Evolutionary conservation across 345 rosid genomes (phyloP).

Genomic region (Salix arbutifolia): DNA sequence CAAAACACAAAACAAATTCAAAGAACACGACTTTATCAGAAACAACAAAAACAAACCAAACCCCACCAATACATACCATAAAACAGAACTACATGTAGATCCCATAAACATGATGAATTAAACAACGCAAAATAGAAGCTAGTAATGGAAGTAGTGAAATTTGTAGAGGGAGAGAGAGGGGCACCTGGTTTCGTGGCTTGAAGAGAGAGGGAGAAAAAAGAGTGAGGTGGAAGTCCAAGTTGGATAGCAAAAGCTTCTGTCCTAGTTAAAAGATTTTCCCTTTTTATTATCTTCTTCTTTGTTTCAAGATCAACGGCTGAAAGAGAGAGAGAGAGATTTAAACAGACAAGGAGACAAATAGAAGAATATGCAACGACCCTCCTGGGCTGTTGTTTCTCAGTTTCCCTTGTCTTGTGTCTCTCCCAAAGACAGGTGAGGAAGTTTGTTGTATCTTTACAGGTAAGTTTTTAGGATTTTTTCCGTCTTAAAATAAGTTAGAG

Average conservation of each 20-base stretch:
- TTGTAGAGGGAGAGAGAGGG: not conserved
- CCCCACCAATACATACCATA: not conserved
- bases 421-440: not conserved
- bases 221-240: conserved; percentile 61
- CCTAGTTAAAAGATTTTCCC: not conserved
- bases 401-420: not conserved
- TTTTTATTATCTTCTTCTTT: not conserved
- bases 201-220: conserved; percentile 10
- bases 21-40: not conserved
- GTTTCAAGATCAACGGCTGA: conserved; percentile 28
- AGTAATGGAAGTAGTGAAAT: not conserved
- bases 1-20: not conserved
- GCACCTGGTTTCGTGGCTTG: conserved; percentile 35
- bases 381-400: not conserved
- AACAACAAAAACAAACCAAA: not conserved
- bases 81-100: not conserved
- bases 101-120: not conserved
- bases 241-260: conserved; percentile 20
- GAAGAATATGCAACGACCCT: not conserved
- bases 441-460: not conserved
- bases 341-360: conserved; percentile 7
- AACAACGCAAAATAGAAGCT: not conserved
- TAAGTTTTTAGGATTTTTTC: not conserved
- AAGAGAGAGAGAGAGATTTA: not conserved
- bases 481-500: not conserved